phyloP scores from a whole-genome alignment of 768 basidiomycete species.

The Russula olivacea region DNA sequence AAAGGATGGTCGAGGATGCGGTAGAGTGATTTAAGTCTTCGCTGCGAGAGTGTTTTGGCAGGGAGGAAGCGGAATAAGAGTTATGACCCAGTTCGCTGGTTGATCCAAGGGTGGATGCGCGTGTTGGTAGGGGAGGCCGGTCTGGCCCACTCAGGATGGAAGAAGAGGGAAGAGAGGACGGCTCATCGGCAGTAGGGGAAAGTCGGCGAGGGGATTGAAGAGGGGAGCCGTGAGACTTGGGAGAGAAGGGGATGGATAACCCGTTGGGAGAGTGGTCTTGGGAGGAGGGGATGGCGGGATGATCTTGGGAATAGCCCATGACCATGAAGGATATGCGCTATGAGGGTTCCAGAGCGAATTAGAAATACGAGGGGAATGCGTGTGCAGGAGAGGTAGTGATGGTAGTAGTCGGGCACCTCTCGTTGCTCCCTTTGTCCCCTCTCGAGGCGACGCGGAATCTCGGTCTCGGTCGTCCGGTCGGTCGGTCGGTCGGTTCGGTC shows the following conservation, averaged over 20 bases:
- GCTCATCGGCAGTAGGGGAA: conserved; percentile 6
- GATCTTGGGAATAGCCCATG: conserved; percentile 24
- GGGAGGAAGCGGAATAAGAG: conserved; percentile 20
- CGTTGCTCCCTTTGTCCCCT: conserved; percentile 2
- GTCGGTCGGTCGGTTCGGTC: neutral
- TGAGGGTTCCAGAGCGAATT: conserved; percentile 10
- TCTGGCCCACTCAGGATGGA: conserved; percentile 33
- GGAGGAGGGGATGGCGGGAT: conserved; percentile 10
- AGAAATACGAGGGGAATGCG: neutral
- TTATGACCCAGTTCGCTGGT: conserved; percentile 50
- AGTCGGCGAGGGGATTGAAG: conserved; percentile 16
- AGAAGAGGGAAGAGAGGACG: conserved; percentile 15
- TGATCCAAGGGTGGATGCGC: conserved; percentile 58
- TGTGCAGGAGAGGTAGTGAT: neutral
- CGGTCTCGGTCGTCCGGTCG: conserved; percentile 8
- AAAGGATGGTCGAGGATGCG: conserved; percentile 37
- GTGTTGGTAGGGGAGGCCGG: conserved; percentile 50
- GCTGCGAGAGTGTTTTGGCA: conserved; percentile 52
- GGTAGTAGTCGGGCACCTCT: neutral
- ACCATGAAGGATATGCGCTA: neutral
- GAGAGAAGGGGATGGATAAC: conserved; percentile 14
- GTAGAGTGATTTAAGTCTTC: conserved; percentile 60
- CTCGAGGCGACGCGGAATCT: conserved; percentile 7
- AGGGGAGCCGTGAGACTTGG: conserved; percentile 11
- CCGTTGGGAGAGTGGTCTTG: conserved; percentile 6